A percentile compares a stretch with the other conserved stretches of the same genome.
These are phyloP conservation scores for Chrysoporthe puriensis DNA, from an alignment of 2,329 filamentous ascomycete genomes.

Conservation along the genomic window DNA sequence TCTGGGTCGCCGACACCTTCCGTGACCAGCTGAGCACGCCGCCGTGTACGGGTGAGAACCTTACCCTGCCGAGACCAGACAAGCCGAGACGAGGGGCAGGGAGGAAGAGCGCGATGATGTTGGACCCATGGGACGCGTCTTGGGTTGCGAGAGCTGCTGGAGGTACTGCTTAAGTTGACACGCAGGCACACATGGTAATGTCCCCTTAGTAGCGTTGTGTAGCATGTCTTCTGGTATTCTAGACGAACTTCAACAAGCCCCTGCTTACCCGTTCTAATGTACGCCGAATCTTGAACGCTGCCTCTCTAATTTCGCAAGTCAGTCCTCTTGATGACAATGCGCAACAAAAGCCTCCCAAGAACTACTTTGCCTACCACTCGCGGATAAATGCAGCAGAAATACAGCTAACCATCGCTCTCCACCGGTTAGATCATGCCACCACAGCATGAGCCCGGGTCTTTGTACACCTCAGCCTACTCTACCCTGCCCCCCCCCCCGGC, in stretches of 20 bases:
- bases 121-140: conserved; percentile 49
- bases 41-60: conserved; percentile 54
- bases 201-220: neutral
- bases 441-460: neutral
- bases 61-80: conserved; percentile 42
- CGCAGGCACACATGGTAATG: neutral
- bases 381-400: neutral
- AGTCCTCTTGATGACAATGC: neutral
- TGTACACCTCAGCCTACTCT: neutral
- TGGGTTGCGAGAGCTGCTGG: conserved; percentile 41
- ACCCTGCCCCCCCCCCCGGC: neutral
- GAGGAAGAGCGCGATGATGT: conserved; percentile 48
- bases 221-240: neutral
- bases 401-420: neutral
- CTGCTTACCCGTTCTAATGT: neutral
- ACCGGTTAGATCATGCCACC: neutral
- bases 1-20: conserved; percentile 69
- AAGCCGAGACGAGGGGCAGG: conserved; percentile 29
- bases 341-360: neutral
- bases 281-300: neutral
- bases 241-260: neutral
- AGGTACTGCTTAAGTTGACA: conserved; percentile 13
- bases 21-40: conserved; percentile 57
- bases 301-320: neutral
- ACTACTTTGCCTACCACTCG: neutral